A percentile compares a stretch with the other conserved stretches of the same genome.
Conservation (phyloP, 306 rosid species). For the Rosa multiflora region DNA sequence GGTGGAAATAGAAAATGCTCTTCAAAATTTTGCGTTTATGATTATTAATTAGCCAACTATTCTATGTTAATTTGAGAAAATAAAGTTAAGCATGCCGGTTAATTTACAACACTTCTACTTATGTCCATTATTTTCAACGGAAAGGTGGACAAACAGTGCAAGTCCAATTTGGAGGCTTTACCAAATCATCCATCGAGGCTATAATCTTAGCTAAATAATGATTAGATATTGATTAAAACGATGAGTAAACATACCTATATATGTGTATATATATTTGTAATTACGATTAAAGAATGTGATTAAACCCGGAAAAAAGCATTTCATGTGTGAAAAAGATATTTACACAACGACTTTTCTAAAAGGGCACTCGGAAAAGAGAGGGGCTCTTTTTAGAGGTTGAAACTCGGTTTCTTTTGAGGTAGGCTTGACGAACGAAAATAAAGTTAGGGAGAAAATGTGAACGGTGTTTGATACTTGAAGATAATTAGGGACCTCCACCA, state of each 20-base stretch:
- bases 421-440: constrained; percentile 45
- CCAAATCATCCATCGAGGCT: constrained; percentile 13
- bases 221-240: constrained; percentile 2
- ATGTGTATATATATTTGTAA: neutral
- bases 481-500: constrained; percentile 53
- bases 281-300: neutral
- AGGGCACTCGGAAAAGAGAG: constrained; percentile 26
- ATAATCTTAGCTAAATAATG: constrained; percentile 7
- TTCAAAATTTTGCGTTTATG: no score
- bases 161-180: constrained; percentile 10
- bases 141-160: neutral
- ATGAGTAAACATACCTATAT: neutral
- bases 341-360: neutral
- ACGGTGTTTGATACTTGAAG: constrained; percentile 39
- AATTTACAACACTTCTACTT: neutral
- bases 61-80: neutral
- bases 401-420: constrained; percentile 38
- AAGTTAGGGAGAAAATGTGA: constrained; percentile 19
- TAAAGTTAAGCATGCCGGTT: neutral
- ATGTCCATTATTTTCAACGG: neutral
- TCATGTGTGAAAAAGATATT: neutral
- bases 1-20: no score
- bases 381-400: constrained; percentile 14
- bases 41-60: neutral
- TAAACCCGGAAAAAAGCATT: neutral